A percentile compares a stretch with the other conserved stretches of the same genome.
phyloP scores from a whole-genome alignment of 345 rosid genomes.

The Rubroshorea leprosula region DNA sequence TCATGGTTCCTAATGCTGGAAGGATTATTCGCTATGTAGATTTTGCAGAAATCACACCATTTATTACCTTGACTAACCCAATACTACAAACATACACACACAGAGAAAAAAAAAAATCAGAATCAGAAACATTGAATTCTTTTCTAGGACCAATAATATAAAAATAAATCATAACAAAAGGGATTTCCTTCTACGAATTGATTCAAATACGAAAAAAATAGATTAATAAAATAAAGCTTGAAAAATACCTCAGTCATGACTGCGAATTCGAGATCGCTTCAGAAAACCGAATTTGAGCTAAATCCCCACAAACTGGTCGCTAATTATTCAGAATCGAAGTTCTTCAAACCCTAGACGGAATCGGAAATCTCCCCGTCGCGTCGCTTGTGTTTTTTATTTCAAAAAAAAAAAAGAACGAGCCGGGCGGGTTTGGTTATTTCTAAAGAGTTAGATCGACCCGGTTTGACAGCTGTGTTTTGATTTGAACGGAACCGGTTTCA shows the following conservation, averaged over 20 bases:
- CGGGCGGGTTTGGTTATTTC: slow-evolving; percentile 5
- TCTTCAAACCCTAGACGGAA: slow-evolving; percentile 23
- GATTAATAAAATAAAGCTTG: neutral
- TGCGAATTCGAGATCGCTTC: slow-evolving; percentile 16
- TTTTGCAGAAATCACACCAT: slow-evolving; percentile 97
- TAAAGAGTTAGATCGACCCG: neutral
- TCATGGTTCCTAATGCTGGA: slow-evolving; percentile 91
- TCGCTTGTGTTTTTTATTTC: neutral
- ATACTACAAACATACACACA: slow-evolving; percentile 34
- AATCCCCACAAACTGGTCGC: neutral
- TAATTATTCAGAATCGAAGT: neutral
- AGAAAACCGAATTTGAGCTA: neutral
- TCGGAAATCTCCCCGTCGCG: too few relatives aligned
- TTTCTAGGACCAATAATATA: neutral
- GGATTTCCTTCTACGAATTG: neutral
- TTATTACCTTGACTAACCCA: slow-evolving; percentile 98
- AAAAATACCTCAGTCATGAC: slow-evolving; percentile 70
- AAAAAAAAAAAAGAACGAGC: neutral
- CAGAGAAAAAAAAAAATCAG: neutral
- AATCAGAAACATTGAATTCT: neutral
- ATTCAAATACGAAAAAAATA: too few relatives aligned
- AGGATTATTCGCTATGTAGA: slow-evolving; percentile 69
- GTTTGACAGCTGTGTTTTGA: neutral
- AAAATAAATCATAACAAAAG: neutral
- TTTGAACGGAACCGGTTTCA: neutral